Evolutionary conservation across 768 basidiomycete species (phyloP), one percentile per base, ranked within the genome.

Genomic region (Pisolithus albus): DNA sequence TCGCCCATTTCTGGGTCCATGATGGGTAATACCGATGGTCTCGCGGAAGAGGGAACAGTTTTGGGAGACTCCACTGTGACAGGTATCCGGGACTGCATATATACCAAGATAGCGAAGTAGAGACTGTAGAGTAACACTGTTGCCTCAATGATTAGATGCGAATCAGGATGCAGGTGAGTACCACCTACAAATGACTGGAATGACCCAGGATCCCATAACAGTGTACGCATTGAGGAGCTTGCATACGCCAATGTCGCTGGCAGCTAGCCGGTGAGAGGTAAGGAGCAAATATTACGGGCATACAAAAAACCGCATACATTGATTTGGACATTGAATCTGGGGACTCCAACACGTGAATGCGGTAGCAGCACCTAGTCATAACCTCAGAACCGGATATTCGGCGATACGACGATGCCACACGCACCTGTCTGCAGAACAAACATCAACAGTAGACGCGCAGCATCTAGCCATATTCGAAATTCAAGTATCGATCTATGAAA

Each of bases 381-480:
- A 0, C 45, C 47, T 30, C 24, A 21, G 41, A 6, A 39, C 1
- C 7, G 8, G 30, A 36, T 32, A 23, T 43, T 43, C 11, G 4
- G 40, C 13, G 36, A 16, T 8, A 46, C 32, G 26, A 34, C 36
- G 19, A 30, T 23, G 23, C 38, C 36, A 63, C 36, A 63, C 65
- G n/a, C 56, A 80, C 81, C 77, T 16, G 74, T 62, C 49, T 83
- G 80, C 23, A 62, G 59, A 11, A 73, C 38, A 8, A 79, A 52
- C 18, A 83, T 62, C 43, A 79, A 69, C 24, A 74, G 45, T 24
- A 82, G 59, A 28, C 80, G 73, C 10, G 78, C 75, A 1, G 69
- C 71, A 57, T 84, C 82, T 4, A 82, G 60, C 79, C 79, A 82
- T 13, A 66, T 58, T 37, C 79, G 71, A 45, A 81, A 83, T 38